These are phyloP conservation scores for Zea luxurians DNA, from an alignment of 176 grass and related monocot species.

Conservation along the genomic window DNA sequence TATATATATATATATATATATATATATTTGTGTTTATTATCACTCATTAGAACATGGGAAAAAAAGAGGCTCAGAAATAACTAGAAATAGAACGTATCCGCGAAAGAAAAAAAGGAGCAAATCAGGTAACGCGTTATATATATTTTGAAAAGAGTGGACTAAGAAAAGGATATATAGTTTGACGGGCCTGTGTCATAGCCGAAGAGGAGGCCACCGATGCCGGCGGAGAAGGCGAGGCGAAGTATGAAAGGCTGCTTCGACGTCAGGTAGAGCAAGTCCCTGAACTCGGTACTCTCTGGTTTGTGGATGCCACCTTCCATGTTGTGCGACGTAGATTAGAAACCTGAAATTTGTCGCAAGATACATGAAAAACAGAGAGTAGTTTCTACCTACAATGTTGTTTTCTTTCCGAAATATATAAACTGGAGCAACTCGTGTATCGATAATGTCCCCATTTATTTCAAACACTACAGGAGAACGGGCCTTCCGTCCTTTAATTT, in stretches of 20 bases:
- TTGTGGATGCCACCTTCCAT: slow-evolving; percentile 31
- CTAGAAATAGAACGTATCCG: too few species aligned
- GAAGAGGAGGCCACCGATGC: slow-evolving; percentile 89
- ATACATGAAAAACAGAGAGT: background rate
- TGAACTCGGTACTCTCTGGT: slow-evolving; percentile 25
- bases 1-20: too few species aligned
- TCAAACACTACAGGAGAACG: too few species aligned
- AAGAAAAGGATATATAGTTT: background rate
- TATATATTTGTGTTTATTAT: too few species aligned
- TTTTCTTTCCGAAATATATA: background rate
- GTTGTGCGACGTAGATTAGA: background rate
- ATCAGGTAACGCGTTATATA: background rate
- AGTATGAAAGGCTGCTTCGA: slow-evolving; percentile 61
- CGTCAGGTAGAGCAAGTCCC: slow-evolving; percentile 30
- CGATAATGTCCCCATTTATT: too few species aligned
- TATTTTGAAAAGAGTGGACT: background rate
- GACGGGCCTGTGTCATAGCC: slow-evolving; percentile 77
- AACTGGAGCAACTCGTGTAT: background rate
- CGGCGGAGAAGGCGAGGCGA: slow-evolving; percentile 78
- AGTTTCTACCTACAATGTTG: background rate
- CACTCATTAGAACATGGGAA: too few species aligned
- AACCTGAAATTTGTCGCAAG: background rate
- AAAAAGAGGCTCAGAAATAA: too few species aligned
- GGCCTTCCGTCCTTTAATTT: too few species aligned
- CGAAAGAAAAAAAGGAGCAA: background rate